Evolutionary conservation across 148 eudicot genomes (phyloP).

Genomic region (Limonium bicolor): DNA sequence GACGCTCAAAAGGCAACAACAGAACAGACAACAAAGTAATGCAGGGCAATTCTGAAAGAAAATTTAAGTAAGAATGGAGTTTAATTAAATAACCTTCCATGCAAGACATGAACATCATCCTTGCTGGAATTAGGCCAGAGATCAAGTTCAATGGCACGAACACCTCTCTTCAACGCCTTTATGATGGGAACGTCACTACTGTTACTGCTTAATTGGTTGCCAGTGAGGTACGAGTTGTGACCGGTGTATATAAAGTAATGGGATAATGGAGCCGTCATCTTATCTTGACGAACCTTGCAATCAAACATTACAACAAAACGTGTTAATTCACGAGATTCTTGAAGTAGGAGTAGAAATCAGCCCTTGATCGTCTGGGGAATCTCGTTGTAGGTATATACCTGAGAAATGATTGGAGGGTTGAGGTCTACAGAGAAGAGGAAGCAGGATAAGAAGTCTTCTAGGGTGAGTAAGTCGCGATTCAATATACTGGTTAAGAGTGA

Average conservation of each 20-base stretch:
- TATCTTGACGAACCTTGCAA: constrained; percentile 60
- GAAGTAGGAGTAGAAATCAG: no score
- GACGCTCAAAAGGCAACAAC: no score
- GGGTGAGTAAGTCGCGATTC: constrained; percentile 29
- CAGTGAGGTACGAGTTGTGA: constrained; percentile 60
- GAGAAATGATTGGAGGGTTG: constrained; percentile 43
- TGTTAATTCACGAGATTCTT: no score
- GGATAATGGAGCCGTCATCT: constrained; percentile 51
- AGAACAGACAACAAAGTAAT: no score
- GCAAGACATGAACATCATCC: constrained; percentile 37
- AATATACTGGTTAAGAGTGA: constrained; percentile 35
- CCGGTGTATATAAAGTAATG: constrained; percentile 64
- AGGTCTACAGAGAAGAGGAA: constrained; percentile 49
- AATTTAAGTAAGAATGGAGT: no score
- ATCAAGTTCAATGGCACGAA: constrained; percentile 53
- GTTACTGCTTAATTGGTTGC: constrained; percentile 51
- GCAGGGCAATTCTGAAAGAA: no score
- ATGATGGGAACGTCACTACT: constrained; percentile 48
- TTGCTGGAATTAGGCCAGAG: constrained; percentile 57
- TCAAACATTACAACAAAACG: no score
- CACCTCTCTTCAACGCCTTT: constrained; percentile 35
- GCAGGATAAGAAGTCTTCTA: constrained; percentile 69
- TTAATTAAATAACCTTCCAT: constrained; percentile 46
- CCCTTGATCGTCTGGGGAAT: no score
- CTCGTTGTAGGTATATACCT: no score